Conservation (phyloP, 345 rosid species). For the Excoecaria cochinchinensis region DNA sequence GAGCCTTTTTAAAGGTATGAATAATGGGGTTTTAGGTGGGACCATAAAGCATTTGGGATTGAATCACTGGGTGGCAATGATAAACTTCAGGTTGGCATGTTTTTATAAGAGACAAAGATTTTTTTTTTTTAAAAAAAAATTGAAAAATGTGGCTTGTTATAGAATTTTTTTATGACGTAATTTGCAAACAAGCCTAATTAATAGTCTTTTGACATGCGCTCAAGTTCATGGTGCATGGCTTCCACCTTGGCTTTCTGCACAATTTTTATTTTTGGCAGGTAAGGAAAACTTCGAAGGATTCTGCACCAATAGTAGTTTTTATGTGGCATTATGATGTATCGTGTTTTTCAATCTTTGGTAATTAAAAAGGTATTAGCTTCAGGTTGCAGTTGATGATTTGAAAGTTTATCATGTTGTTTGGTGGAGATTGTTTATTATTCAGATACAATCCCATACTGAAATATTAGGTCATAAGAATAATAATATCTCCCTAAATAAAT, state of each 20-base stretch:
- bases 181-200: slow-evolving; percentile 17
- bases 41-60: slow-evolving; percentile 27
- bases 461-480: too few relatives aligned
- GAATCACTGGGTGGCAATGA: slow-evolving; percentile 22
- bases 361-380: slow-evolving; percentile 57
- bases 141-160: too few relatives aligned
- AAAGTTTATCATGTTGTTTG: not conserved
- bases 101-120: slow-evolving; percentile 28
- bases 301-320: not conserved
- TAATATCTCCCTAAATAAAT: not conserved
- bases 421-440: slow-evolving; percentile 8
- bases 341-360: slow-evolving; percentile 32
- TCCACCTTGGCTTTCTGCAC: slow-evolving; percentile 85
- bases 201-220: slow-evolving; percentile 8
- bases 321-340: not conserved
- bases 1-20: slow-evolving; percentile 23
- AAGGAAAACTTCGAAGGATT: slow-evolving; percentile 18
- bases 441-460: not conserved
- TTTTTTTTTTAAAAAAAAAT: too few relatives aligned
- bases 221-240: slow-evolving; percentile 97
- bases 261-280: slow-evolving; percentile 61
- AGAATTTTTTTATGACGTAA: too few relatives aligned
- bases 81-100: slow-evolving; percentile 43
- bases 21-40: slow-evolving; percentile 22
- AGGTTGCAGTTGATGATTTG: not conserved